Evolutionary conservation across 495 filamentous ascomycete genomes (phyloP), one percentile per base, ranked within the genome.

Genomic region (Penicillium cosmopolitanum): DNA sequence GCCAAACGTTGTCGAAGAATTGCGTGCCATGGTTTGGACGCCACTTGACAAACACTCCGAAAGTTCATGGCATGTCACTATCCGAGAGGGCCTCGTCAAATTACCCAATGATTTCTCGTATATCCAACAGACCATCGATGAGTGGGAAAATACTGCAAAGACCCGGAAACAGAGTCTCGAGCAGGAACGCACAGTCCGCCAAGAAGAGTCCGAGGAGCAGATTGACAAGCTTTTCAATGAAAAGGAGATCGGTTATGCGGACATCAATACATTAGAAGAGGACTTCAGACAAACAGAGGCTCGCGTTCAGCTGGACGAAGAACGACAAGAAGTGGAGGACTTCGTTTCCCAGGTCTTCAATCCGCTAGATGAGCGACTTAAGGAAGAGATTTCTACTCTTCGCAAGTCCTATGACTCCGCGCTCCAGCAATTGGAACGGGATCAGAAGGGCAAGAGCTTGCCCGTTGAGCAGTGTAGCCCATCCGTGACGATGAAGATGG

Each of bases 241-340:
- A 42, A 82, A 85, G 56, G 78, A 83, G 53, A 87, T 87, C 56
- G 81, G 81, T 2, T 87, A 87, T 67, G 83, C 80, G 19, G 85
- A 87, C 60, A 86, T 87, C 55, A 78, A 79, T 43, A 74, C 75
- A 18, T 72, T 87, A n/a, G 84, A 87, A 61, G 80, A 83, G 55
- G 82, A 86, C 33, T 87, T 86, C 62, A 81, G 84, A 36, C 79
- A 80, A 56, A 73, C 69, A 8, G 85, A 87, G 66, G 77, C 78
- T 42, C 76, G 77, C 9, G 68, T 69, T 21, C 83, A 85, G 62
- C 72, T 82, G 23, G 77, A 81, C 19, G 85, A 87, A 62, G 82
- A 85, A 62, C 72, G 81, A 23, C 66, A 67, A 5, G 85, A 87
- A 68, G 79, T 85, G 34, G 74, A 84, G 16, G 69, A 69, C 34